Base-by-base conservation (phyloP, 1,284 basidiomycete genomes). In the Grifola frondosa region DNA sequence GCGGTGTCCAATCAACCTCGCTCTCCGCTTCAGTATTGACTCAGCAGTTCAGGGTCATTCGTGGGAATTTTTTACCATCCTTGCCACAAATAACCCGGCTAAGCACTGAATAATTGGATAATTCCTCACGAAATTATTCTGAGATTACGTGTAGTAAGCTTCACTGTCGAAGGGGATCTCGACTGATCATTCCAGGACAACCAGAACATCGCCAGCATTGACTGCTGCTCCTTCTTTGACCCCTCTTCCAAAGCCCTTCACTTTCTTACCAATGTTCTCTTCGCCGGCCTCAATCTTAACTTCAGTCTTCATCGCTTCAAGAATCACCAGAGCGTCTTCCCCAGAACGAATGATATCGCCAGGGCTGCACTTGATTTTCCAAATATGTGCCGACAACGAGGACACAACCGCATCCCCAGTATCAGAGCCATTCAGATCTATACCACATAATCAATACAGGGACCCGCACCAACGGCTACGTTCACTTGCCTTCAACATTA, bases 221-320 rank as follows among this genome's bases (percentile, higher is more conserved):
- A 81, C 75, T 1, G 59, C 50, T 0, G 53, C 61, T 1, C 77
- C 75, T 47, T 74, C 72, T 31, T 52, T 55, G 5, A 77, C 53
- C 3, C 67, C 73, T 10, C 56, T 60, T 1, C 69, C 74, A 9
- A 75, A 59, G 3, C 65, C 65, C 33, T 57, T 59, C 1, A 80
- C 65, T 17, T 47, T 69, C 35, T 67, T 70, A 1, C 78, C 77
- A 3, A 77, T 57, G 41, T 71, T 70, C 19, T 67, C 68, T 17
- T 72, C 68, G 1, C 73, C 74, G 0, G 74, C 71, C 35, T 57
- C 60, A 6, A 82, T 53, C 12, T 68, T 66, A 30, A 81, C 74
- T 57, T 86, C 84, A 5, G 78, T 84, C 65, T 88, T 88, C 85
- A 87, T 88, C 1, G 84, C 83, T 58, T 86, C 82, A 13, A 88